Percentiles rank a stretch among this genome's conserved stretches.
These are phyloP conservation scores for Phytophthora kernoviae DNA, from an alignment of 352 stramenopile species.

Conservation along the genomic window DNA sequence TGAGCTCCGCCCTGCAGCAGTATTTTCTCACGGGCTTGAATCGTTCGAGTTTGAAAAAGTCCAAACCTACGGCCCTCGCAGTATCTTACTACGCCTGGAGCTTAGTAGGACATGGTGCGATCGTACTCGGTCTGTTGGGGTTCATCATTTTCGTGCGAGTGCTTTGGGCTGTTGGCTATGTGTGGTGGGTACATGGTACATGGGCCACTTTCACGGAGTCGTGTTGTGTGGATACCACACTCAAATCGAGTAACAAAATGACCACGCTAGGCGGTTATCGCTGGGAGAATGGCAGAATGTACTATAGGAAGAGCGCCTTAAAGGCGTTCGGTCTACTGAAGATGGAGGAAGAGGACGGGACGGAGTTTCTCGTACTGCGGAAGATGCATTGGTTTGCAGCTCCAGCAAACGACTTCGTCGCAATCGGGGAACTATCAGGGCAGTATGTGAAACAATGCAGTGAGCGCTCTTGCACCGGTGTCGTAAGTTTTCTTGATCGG, in stretches of 20 bases:
- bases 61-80: slow-evolving; percentile 6
- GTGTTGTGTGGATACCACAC: neutral
- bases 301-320: slow-evolving; percentile 1
- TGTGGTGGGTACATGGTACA: neutral
- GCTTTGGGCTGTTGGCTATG: slow-evolving; percentile 3
- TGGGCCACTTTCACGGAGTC: neutral
- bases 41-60: slow-evolving; percentile 14
- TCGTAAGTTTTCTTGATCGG: neutral
- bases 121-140: slow-evolving; percentile 19
- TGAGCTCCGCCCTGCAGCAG: slow-evolving; percentile 13
- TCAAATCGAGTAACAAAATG: slow-evolving; percentile 3
- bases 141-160: slow-evolving; percentile 16
- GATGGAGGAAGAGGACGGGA: neutral
- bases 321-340: slow-evolving; percentile 5
- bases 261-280: slow-evolving; percentile 9
- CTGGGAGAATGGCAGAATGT: neutral
- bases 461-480: neutral
- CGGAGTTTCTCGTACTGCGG: neutral
- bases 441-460: neutral
- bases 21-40: slow-evolving; percentile 25
- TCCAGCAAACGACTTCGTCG: neutral
- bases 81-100: slow-evolving; percentile 26
- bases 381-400: slow-evolving; percentile 2
- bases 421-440: neutral
- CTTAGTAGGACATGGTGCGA: slow-evolving; percentile 13